Conservation (phyloP, 768 basidiomycete genomes). For the Suillus bovinus region DNA sequence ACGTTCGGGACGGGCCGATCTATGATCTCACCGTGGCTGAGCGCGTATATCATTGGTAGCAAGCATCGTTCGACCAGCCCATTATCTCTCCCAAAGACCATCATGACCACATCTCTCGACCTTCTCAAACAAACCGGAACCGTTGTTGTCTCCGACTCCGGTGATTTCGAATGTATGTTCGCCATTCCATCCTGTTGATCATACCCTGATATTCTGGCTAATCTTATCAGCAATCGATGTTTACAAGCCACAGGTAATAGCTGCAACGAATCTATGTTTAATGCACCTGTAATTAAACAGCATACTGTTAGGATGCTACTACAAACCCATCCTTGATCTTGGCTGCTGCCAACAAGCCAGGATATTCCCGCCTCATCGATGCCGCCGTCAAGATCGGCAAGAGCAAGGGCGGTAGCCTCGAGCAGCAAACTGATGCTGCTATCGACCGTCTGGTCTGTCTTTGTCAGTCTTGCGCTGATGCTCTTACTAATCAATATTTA, state of each 20-base stretch:
- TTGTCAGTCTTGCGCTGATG: not conserved
- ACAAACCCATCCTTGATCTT: conserved; percentile 97
- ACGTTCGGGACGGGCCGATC: conserved; percentile 1
- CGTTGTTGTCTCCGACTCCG: conserved; percentile 96
- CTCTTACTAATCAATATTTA: not conserved
- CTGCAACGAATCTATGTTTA: conserved; percentile 15
- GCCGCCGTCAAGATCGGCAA: conserved; percentile 74
- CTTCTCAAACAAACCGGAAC: conserved; percentile 90
- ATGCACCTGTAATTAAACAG: conserved; percentile 9
- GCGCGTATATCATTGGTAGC: conserved; percentile 18
- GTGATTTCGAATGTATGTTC: conserved; percentile 81
- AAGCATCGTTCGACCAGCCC: conserved; percentile 6
- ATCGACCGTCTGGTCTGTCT: conserved; percentile 82
- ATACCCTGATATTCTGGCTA: conserved; percentile 25
- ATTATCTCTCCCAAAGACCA: conserved; percentile 30
- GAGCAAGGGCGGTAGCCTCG: conserved; percentile 75
- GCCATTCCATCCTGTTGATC: conserved; percentile 13
- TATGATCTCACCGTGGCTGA: conserved; percentile 12
- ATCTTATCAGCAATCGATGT: conserved; percentile 77
- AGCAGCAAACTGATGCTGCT: conserved; percentile 75
- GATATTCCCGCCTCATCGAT: conserved; percentile 82
- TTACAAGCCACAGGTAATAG: conserved; percentile 86
- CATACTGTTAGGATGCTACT: conserved; percentile 77
- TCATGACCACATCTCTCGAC: conserved; percentile 81
- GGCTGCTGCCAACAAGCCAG: conserved; percentile 87